Base-by-base conservation (phyloP, 495 filamentous ascomycete genomes). In the Baudoinia panamericana region DNA sequence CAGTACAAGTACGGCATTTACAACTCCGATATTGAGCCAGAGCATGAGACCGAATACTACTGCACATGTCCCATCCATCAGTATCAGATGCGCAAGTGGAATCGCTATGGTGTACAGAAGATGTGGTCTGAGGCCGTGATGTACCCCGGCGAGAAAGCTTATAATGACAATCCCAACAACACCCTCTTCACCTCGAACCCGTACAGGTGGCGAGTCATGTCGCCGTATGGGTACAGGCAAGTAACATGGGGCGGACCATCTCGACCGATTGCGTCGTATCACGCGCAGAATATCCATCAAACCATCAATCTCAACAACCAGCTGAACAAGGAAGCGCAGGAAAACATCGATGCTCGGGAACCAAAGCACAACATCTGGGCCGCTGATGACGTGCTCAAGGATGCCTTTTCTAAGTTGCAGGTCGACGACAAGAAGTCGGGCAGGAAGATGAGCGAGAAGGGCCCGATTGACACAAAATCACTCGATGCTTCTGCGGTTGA, bases 1-100 rank as follows among this genome's bases (percentile, higher is more conserved):
- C 64, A 67, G 33, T 40, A 44, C 8, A 10, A 38, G 13, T 54
- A 55, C 47, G 34, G 39, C 5, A 67, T 69, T 15, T 69, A 59
- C 48, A 67, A 69, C 38, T 51, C 51, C 22, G 66, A 69, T 29
- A 65, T 69, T 34, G 66, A 69, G 36, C 66, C 66, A 12, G 66
- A 69, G 35, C 64, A 66, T 37, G 60, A 66, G 8, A 48, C 50
- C 5, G 55, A 58, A 10, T 48, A 42, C 39, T 22, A 13, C n/a
- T 48, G 45, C 25, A 20, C 23, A 5, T 48, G 45, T 23, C 4
- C 45, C 2, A 48, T 48, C 24, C 45, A 48, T 19, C 30, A 25
- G 34, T 48, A 48, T 23, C 29, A 48, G 29, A 29, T 28, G 18
- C 48, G 31, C 17, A 69, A 67, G 43, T 39, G 40, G 22, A 43